Base-by-base conservation (phyloP, 768 basidiomycete species). In the Mrakia frigida region DNA sequence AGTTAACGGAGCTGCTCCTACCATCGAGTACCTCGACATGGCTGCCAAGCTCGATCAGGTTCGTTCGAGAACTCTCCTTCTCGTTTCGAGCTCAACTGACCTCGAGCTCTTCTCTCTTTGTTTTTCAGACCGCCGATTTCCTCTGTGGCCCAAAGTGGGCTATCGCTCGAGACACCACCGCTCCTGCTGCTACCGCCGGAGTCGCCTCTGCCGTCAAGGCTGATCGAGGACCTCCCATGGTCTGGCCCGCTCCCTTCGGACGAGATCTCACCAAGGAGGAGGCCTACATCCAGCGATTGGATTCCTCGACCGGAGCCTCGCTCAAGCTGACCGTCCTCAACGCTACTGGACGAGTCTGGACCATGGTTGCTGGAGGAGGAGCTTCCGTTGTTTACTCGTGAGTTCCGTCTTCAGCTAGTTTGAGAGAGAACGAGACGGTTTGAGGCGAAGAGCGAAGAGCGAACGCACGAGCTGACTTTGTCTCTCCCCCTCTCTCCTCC, bases 111-210 rank as follows among this genome's bases (percentile, higher is more conserved):
- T 9, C 46, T 50, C 46, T 50, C 13, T 6, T 5, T 50, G 16
- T 23, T 43, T 70, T 41, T 3, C 73, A 84, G 82, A 98, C 97
- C 11, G 97, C 97, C 61, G 96, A 99, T 85, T 94, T 90, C 82
- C 92, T 98, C 82, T 96, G 93, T 82, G 96, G 97, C 31, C 93
- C 93, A 81, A 99, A 97, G 86, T 99, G 96, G 97, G 93, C 96
- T 50, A 90, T 98, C 80, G 96, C 96, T 67, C 90, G 96, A 81
- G 97, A 98, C 84, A 84, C 92, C 75, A 87, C 90, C 39, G 80
- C 84, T 28, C 85, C 85, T 68, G 82, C 86, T 13, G 83, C 85
- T 63, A 83, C 85, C 65, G 68, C 90, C 43, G 70, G 35, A 16
- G 79, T 79, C 28, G 84, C 86, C 3, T 83, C 88, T 78, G 87